phyloP scores from a whole-genome alignment of 495 filamentous ascomycete species.

The Hypoxylon intermedium region DNA sequence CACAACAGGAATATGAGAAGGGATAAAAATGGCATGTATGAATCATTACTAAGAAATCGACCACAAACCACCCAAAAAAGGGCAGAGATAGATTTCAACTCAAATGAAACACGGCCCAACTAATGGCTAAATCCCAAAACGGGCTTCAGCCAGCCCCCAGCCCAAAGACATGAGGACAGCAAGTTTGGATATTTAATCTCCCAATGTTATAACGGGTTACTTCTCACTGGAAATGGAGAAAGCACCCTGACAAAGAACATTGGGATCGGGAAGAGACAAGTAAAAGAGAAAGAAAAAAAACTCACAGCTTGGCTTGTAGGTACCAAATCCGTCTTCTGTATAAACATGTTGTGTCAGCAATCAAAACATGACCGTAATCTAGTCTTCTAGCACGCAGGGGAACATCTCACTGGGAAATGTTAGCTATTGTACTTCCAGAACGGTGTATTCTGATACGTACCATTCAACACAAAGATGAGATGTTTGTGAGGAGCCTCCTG shows the following conservation, averaged over 20 bases:
- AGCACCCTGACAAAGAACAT: constrained; percentile 96
- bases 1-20: constrained; percentile 7
- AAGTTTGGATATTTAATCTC: constrained; percentile 78
- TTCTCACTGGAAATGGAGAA: constrained; percentile 71
- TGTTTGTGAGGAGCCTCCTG: constrained; percentile 96
- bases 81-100: constrained; percentile 78
- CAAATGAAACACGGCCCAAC: constrained; percentile 69
- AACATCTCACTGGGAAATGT: no score
- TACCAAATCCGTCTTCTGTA: constrained; percentile 97
- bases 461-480: constrained; percentile 88
- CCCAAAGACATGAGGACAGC: constrained; percentile 63
- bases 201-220: constrained; percentile 98
- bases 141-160: constrained; percentile 73
- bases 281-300: constrained; percentile 43
- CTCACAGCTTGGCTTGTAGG: constrained; percentile 93
- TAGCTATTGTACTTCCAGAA: no score
- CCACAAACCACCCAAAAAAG: constrained; percentile 59
- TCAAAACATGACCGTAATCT: no score
- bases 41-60: constrained; percentile 97
- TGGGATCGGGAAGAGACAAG: constrained; percentile 41
- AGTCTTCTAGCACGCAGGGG: no score
- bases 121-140: constrained; percentile 88
- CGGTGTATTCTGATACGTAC: no score
- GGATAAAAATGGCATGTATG: constrained; percentile 71
- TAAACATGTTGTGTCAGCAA: no score